Conservation (phyloP, 2,329 filamentous ascomycete genomes). For the Beauveria pseudobassiana region DNA sequence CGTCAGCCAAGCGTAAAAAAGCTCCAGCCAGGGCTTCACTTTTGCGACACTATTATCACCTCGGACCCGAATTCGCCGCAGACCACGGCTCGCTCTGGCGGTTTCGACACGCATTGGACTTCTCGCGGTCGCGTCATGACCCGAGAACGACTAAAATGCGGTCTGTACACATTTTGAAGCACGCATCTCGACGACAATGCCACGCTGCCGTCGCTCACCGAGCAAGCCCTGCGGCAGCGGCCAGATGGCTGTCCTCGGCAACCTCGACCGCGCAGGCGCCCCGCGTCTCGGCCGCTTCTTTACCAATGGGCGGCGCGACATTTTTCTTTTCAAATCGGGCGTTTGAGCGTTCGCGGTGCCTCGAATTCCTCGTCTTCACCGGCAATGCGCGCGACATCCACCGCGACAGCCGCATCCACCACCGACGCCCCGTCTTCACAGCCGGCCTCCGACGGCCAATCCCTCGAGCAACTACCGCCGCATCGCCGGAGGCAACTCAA, state of each 20-base stretch:
- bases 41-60: neutral
- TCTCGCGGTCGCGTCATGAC: conserved; percentile 10
- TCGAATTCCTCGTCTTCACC: conserved; percentile 25
- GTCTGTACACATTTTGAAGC: conserved; percentile 4
- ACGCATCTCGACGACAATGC: conserved; percentile 5
- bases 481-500: conserved; percentile 29
- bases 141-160: conserved; percentile 9
- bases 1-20: neutral
- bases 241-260: conserved; percentile 25
- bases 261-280: conserved; percentile 13
- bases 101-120: conserved; percentile 4
- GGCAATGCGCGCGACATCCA: conserved; percentile 21
- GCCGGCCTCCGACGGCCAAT: conserved; percentile 7
- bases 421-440: neutral
- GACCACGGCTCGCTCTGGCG: neutral
- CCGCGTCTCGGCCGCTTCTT: conserved; percentile 10
- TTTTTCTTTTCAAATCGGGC: conserved; percentile 31
- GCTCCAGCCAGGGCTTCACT: neutral
- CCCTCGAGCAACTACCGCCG: conserved; percentile 22
- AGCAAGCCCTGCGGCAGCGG: neutral
- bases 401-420: conserved; percentile 1
- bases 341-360: conserved; percentile 29
- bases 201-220: neutral
- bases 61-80: neutral
- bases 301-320: conserved; percentile 15